phyloP scores from a whole-genome alignment of 306 rosid species.

The Herpetospermum pedunculosum region DNA sequence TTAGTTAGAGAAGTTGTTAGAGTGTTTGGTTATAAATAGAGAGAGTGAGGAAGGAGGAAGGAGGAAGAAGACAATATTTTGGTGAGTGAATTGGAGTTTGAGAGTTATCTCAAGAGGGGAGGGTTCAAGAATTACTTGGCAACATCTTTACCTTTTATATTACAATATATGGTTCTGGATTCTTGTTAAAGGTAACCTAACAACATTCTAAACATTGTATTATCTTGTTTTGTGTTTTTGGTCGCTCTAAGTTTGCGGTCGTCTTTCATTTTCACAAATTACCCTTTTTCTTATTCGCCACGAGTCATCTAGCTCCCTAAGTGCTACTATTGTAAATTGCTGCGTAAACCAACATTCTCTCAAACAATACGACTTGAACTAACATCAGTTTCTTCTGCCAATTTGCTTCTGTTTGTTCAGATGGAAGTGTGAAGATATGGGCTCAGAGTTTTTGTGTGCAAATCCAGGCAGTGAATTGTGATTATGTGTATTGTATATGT shows the following conservation, averaged over 20 bases:
- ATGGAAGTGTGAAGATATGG: not conserved
- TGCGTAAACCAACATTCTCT: not conserved
- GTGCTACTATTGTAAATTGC: not conserved
- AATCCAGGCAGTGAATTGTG: not conserved
- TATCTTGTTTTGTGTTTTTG: not conserved
- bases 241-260: not conserved
- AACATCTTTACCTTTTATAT: no score
- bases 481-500: not conserved
- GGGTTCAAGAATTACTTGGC: no score
- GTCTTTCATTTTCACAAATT: not conserved
- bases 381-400: not conserved
- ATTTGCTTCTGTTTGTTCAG: conserved; percentile 5
- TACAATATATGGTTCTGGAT: no score
- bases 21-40: no score
- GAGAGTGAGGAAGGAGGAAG: no score
- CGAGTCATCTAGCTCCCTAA: not conserved
- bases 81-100: no score
- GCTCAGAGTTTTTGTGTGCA: not conserved
- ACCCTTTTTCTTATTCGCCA: not conserved
- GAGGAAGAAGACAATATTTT: no score
- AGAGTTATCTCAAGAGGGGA: no score
- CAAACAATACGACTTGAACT: not conserved
- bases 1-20: no score
- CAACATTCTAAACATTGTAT: not conserved
- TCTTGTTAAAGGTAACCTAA: no score